Evolutionary conservation across 2,329 filamentous ascomycete genomes (phyloP).

Genomic region (Colletotrichum incanum): DNA sequence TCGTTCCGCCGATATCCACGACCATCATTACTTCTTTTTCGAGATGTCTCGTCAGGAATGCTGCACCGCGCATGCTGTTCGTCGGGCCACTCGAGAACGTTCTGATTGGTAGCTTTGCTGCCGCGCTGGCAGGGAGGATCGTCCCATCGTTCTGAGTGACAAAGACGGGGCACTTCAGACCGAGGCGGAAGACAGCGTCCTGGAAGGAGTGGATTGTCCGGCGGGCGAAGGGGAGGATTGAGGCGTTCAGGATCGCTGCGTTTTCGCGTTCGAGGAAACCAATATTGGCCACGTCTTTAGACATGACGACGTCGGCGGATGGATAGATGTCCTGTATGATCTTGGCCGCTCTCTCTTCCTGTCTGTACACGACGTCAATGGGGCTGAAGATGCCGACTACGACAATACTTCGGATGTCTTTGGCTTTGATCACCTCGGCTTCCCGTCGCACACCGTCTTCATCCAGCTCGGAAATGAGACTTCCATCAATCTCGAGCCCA

Average conservation of each 20-base stretch:
- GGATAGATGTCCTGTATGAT: slow-evolving; percentile 59
- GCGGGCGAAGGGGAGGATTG: slow-evolving; percentile 71
- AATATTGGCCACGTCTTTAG: slow-evolving; percentile 68
- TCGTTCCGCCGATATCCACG: slow-evolving; percentile 78
- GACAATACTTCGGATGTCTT: slow-evolving; percentile 63
- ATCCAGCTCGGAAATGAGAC: slow-evolving; percentile 61
- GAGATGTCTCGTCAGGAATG: slow-evolving; percentile 65
- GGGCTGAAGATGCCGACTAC: slow-evolving; percentile 67
- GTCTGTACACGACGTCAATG: slow-evolving; percentile 67
- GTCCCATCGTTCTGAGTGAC: slow-evolving; percentile 77
- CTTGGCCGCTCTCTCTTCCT: slow-evolving; percentile 67
- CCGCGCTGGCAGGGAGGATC: slow-evolving; percentile 67
- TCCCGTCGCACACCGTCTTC: slow-evolving; percentile 57
- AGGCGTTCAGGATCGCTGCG: slow-evolving; percentile 75
- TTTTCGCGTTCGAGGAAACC: slow-evolving; percentile 76
- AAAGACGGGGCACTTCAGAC: slow-evolving; percentile 69
- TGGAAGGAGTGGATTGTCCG: slow-evolving; percentile 71
- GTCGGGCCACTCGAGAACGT: slow-evolving; percentile 67
- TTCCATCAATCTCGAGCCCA: slow-evolving; percentile 67
- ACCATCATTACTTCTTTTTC: slow-evolving; percentile 66
- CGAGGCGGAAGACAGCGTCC: slow-evolving; percentile 64
- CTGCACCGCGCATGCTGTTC: slow-evolving; percentile 75
- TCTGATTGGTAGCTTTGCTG: slow-evolving; percentile 66
- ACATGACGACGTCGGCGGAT: slow-evolving; percentile 63
- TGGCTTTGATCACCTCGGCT: slow-evolving; percentile 61